phyloP scores from a whole-genome alignment of 164 flowering plant species.

The Taxillus chinensis region DNA sequence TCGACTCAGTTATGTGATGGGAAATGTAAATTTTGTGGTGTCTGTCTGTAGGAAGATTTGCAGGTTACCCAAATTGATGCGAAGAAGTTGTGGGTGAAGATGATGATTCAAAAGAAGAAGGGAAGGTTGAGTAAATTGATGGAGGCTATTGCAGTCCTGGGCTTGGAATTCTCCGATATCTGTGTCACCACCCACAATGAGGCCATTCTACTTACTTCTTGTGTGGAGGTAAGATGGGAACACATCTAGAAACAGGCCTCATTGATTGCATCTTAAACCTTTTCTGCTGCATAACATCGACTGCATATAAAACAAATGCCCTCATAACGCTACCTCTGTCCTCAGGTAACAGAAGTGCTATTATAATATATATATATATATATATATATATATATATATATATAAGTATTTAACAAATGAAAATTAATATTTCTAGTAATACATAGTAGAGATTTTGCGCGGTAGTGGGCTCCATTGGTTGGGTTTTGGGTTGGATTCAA shows the following conservation, averaged over 20 bases:
- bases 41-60: slow-evolving; percentile 36
- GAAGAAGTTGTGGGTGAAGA: slow-evolving; percentile 46
- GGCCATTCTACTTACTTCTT: slow-evolving; percentile 30
- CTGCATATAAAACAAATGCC: too few relatives aligned
- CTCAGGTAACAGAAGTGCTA: too few relatives aligned
- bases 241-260: too few relatives aligned
- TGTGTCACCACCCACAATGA: slow-evolving; percentile 43
- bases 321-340: too few relatives aligned
- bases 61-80: slow-evolving; percentile 25
- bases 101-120: slow-evolving; percentile 32
- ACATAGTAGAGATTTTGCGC: too few relatives aligned
- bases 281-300: too few relatives aligned
- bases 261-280: too few relatives aligned
- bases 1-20: neutral
- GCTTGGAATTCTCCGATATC: slow-evolving; percentile 44
- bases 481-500: neutral
- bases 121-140: slow-evolving; percentile 41
- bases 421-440: too few relatives aligned
- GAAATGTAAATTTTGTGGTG: neutral
- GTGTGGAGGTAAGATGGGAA: slow-evolving; percentile 25
- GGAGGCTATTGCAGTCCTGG: slow-evolving; percentile 38
- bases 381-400: too few relatives aligned
- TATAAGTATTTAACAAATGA: too few relatives aligned
- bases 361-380: too few relatives aligned
- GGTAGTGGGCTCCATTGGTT: too few relatives aligned